These are phyloP conservation scores for Voacanga thouarsii DNA, from an alignment of 257 asterid genomes.

Conservation along the genomic window DNA sequence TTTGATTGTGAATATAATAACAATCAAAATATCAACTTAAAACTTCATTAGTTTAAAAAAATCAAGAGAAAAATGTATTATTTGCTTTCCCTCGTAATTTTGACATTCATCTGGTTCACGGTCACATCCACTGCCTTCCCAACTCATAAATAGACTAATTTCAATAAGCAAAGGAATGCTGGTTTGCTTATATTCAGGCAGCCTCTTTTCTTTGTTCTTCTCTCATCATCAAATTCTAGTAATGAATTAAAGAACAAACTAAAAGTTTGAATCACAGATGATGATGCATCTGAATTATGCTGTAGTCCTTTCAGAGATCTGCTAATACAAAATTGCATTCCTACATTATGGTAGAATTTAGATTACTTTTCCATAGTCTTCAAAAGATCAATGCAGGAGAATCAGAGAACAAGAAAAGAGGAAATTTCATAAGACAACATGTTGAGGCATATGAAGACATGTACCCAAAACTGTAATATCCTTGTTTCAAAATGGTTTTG, in stretches of 20 bases:
- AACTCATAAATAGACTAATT: background rate
- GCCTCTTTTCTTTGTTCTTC: background rate
- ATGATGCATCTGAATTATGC: background rate
- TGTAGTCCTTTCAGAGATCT: background rate
- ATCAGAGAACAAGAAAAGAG: background rate
- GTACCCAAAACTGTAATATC: background rate
- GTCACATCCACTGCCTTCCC: background rate
- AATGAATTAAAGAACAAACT: background rate
- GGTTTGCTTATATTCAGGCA: background rate
- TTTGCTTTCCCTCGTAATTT: background rate
- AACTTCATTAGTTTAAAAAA: background rate
- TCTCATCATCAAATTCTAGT: background rate
- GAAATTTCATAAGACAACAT: background rate
- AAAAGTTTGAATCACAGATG: background rate
- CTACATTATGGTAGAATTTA: background rate
- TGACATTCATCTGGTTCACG: background rate
- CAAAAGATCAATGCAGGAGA: background rate
- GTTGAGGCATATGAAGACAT: background rate
- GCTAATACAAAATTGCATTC: background rate
- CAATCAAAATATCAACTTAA: background rate
- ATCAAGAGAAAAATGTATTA: background rate
- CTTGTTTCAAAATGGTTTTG: background rate
- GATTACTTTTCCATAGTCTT: background rate
- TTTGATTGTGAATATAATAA: background rate
- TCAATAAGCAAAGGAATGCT: background rate